These are phyloP conservation scores for Puccinia horiana DNA, from an alignment of 1,284 basidiomycete genomes.

Conservation along the genomic window DNA sequence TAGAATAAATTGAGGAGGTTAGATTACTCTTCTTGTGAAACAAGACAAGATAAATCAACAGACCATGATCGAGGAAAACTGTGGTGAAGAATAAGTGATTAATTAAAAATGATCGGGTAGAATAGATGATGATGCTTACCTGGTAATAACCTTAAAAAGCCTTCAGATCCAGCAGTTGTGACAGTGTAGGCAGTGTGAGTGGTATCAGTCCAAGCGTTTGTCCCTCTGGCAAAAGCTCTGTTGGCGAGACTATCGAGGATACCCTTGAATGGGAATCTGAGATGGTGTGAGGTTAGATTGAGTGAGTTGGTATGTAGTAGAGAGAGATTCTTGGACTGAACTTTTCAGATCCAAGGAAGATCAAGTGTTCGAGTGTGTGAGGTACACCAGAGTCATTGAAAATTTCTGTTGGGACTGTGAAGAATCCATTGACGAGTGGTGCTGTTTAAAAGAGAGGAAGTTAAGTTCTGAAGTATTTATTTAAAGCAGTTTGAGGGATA, in stretches of 20 bases:
- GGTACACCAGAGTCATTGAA: constrained; percentile 91
- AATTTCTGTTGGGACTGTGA: constrained; percentile 66
- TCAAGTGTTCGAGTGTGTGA: constrained; percentile 87
- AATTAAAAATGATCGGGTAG: not conserved
- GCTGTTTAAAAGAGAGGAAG: constrained; percentile 62
- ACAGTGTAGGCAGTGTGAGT: constrained; percentile 78
- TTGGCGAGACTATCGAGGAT: constrained; percentile 97
- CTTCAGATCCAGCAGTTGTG: constrained; percentile 93
- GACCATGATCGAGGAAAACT: constrained; percentile 86
- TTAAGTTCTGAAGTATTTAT: not conserved
- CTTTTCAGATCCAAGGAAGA: constrained; percentile 90
- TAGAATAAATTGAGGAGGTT: not conserved
- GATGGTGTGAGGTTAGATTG: not conserved
- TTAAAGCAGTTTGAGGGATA: not conserved
- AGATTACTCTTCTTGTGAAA: not conserved
- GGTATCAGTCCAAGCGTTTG: constrained; percentile 68
- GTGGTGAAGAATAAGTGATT: not conserved
- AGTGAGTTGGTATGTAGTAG: constrained; percentile 55
- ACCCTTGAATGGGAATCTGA: constrained; percentile 77
- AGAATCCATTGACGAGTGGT: constrained; percentile 87
- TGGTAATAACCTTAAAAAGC: constrained; percentile 89
- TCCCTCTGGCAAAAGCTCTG: constrained; percentile 83
- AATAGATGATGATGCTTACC: constrained; percentile 51
- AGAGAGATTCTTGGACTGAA: constrained; percentile 59
- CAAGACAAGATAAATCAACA: not conserved